Evolutionary conservation across 2,329 filamentous ascomycete genomes (phyloP).

Genomic region (Colletotrichum theobromicola): DNA sequence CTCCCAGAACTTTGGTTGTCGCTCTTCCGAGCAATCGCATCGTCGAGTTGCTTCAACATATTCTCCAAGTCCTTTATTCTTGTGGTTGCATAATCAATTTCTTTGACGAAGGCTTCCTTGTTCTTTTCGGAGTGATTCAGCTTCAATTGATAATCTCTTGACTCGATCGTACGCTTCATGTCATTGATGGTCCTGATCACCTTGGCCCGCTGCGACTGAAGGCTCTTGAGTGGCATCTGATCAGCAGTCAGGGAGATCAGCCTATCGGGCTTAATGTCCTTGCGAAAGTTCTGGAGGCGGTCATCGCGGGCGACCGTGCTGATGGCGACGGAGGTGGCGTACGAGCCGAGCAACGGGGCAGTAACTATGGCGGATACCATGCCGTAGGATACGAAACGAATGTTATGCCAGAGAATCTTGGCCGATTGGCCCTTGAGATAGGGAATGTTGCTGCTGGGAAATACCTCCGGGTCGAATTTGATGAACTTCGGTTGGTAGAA

Average conservation of each 20-base stretch:
- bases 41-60: neutral
- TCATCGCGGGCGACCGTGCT: neutral
- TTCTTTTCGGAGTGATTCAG: neutral
- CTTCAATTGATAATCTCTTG: neutral
- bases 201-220: neutral
- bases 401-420: conserved; percentile 37
- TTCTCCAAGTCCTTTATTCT: neutral
- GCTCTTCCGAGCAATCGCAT: neutral
- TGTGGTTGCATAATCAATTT: neutral
- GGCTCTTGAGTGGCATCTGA: neutral
- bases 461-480: conserved; percentile 33
- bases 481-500: conserved; percentile 39
- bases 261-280: conserved; percentile 7
- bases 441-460: conserved; percentile 28
- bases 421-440: conserved; percentile 32
- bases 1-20: neutral
- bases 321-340: conserved; percentile 24
- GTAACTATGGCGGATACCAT: conserved; percentile 27
- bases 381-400: conserved; percentile 40
- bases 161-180: neutral
- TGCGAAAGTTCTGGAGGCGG: conserved; percentile 8
- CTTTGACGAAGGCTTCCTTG: neutral
- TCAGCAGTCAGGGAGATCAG: neutral
- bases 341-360: conserved; percentile 33
- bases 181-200: neutral